A percentile compares a stretch with the other conserved stretches of the same genome.
phyloP scores from a whole-genome alignment of 2,329 filamentous ascomycete genomes.

The Ophiostoma triangulosporum region DNA sequence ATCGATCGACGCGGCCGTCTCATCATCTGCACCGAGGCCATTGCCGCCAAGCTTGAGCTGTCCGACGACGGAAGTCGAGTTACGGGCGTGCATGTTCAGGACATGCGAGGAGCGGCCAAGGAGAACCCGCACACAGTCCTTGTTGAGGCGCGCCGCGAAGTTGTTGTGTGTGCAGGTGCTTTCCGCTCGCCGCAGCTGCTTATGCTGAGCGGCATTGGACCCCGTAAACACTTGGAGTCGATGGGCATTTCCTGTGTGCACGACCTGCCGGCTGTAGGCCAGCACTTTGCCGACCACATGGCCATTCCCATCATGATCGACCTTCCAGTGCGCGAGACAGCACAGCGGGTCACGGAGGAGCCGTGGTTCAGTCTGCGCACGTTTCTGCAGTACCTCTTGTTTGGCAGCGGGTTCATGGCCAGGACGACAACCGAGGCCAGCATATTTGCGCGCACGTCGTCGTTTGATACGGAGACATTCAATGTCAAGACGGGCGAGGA shows the following conservation, averaged over 20 bases:
- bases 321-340: constrained; percentile 17
- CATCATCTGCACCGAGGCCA: constrained; percentile 20
- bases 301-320: constrained; percentile 18
- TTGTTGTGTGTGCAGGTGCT: constrained; percentile 20
- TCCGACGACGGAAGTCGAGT: constrained; percentile 13
- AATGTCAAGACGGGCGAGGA: constrained; percentile 9
- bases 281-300: constrained; percentile 19
- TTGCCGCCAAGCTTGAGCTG: constrained; percentile 19
- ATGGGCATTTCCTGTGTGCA: constrained; percentile 16
- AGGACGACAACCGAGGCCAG: constrained; percentile 13
- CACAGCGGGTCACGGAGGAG: constrained; percentile 13
- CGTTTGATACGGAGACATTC: constrained; percentile 20
- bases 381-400: constrained; percentile 19
- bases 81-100: constrained; percentile 16
- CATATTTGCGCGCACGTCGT: constrained; percentile 17
- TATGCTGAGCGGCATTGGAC: constrained; percentile 22
- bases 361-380: constrained; percentile 17
- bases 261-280: constrained; percentile 18
- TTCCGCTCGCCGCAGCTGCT: constrained; percentile 21
- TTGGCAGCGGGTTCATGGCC: constrained; percentile 18
- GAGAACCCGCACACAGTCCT: constrained; percentile 7
- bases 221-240: constrained; percentile 12
- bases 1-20: constrained; percentile 14
- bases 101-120: neutral
- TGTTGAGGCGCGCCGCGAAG: constrained; percentile 18